A percentile compares a stretch with the other conserved stretches of the same genome.
These are phyloP conservation scores for Grosmannia penicillata DNA, from an alignment of 2,329 filamentous ascomycete genomes.

Conservation along the genomic window DNA sequence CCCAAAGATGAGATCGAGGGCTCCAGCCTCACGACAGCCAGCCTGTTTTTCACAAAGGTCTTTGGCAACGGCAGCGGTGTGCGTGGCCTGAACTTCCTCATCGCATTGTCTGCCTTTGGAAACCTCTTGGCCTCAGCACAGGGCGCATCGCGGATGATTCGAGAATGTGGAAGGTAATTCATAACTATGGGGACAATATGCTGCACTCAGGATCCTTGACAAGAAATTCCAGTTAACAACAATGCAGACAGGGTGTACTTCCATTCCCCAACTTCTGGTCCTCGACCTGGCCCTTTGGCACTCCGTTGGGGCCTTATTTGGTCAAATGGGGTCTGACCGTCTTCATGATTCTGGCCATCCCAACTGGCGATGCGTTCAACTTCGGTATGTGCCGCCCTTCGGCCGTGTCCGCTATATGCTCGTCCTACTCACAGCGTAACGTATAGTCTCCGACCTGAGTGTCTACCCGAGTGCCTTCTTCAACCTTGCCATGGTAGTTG, in stretches of 20 bases:
- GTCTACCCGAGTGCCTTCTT: slow-evolving; percentile 46
- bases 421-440: background rate
- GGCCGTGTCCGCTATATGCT: too few relatives aligned
- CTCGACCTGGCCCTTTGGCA: slow-evolving; percentile 46
- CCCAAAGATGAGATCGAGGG: slow-evolving; percentile 34
- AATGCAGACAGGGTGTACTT: slow-evolving; percentile 39
- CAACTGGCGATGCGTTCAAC: slow-evolving; percentile 49
- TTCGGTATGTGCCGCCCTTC: slow-evolving; percentile 39
- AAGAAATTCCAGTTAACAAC: background rate
- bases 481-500: slow-evolving; percentile 37
- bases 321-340: slow-evolving; percentile 40
- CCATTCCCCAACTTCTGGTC: slow-evolving; percentile 45
- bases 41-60: slow-evolving; percentile 41
- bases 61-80: slow-evolving; percentile 35
- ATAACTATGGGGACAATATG: too few relatives aligned
- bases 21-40: slow-evolving; percentile 37
- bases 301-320: slow-evolving; percentile 42
- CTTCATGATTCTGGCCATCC: slow-evolving; percentile 44
- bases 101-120: slow-evolving; percentile 41
- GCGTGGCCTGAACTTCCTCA: slow-evolving; percentile 39
- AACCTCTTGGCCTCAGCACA: slow-evolving; percentile 41
- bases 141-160: slow-evolving; percentile 37
- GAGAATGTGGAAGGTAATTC: slow-evolving; percentile 38
- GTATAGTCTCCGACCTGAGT: slow-evolving; percentile 38
- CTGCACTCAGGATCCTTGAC: too few relatives aligned